These are phyloP conservation scores for Globisporangium cederbergense DNA, from an alignment of 352 stramenopile genomes.

Conservation along the genomic window DNA sequence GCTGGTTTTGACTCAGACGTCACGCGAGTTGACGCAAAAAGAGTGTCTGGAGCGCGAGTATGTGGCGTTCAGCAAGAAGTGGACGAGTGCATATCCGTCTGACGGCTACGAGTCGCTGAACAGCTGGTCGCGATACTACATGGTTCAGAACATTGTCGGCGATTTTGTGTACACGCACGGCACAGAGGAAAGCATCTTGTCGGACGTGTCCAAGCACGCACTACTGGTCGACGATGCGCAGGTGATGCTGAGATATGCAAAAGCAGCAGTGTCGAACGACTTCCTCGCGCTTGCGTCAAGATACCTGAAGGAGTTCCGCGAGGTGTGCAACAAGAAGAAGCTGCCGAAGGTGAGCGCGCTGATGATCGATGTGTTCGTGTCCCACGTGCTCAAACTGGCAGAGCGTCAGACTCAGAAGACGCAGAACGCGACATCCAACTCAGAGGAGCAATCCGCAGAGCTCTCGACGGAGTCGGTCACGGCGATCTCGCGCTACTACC, in stretches of 20 bases:
- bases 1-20: constrained; percentile 22
- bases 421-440: not conserved
- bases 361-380: constrained; percentile 83
- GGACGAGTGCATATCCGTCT: constrained; percentile 34
- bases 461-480: constrained; percentile 29
- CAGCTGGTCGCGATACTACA: constrained; percentile 60
- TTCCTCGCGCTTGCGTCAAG: constrained; percentile 69
- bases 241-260: constrained; percentile 68
- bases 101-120: constrained; percentile 48
- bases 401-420: constrained; percentile 53
- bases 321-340: constrained; percentile 59
- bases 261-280: constrained; percentile 60
- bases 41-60: constrained; percentile 16
- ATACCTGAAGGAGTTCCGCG: constrained; percentile 74
- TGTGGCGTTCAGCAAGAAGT: constrained; percentile 33
- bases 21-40: not conserved
- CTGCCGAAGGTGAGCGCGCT: constrained; percentile 71
- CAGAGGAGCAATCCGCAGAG: constrained; percentile 1
- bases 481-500: constrained; percentile 62
- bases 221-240: constrained; percentile 33
- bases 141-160: constrained; percentile 46
- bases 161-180: constrained; percentile 30
- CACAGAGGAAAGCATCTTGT: constrained; percentile 28
- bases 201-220: constrained; percentile 22
- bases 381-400: constrained; percentile 72